Percentiles rank a stretch among this genome's conserved stretches.
phyloP scores from a whole-genome alignment of 768 basidiomycete species.

The Collybia nuda region DNA sequence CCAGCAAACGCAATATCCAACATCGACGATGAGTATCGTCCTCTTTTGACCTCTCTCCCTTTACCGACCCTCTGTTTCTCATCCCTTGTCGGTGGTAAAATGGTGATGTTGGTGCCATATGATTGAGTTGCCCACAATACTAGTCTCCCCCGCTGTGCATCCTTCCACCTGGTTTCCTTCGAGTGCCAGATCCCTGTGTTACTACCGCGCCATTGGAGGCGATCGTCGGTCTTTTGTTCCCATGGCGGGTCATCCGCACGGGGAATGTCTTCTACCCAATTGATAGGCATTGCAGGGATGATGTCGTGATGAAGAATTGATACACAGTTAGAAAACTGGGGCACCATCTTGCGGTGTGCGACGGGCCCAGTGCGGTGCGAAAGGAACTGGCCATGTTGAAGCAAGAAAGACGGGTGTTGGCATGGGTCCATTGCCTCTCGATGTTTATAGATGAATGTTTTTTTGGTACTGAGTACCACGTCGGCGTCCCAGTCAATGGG shows the following conservation, averaged over 20 bases:
- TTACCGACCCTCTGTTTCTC: conserved; percentile 30
- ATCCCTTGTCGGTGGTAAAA: conserved; percentile 28
- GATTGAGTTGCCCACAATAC: conserved; percentile 31
- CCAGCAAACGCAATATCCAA: conserved; percentile 56
- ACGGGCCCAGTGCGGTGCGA: conserved; percentile 44
- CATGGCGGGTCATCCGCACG: conserved; percentile 52
- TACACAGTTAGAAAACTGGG: conserved; percentile 49
- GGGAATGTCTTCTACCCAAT: conserved; percentile 39
- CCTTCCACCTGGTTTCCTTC: conserved; percentile 37
- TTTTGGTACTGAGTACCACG: conserved; percentile 14
- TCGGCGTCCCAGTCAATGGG: conserved; percentile 25
- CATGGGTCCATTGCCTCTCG: conserved; percentile 46
- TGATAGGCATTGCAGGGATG: conserved; percentile 41
- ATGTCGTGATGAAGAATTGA: conserved; percentile 55
- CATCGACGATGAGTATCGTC: conserved; percentile 42
- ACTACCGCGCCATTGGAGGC: conserved; percentile 69
- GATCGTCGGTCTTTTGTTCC: conserved; percentile 55
- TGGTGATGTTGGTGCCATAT: conserved; percentile 25
- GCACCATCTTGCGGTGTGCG: conserved; percentile 39
- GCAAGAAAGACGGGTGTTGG: conserved; percentile 34
- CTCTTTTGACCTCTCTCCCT: conserved; percentile 25
- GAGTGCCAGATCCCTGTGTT: conserved; percentile 64
- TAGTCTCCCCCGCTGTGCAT: conserved; percentile 43
- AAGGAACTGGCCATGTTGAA: conserved; percentile 51
- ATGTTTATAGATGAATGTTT: conserved; percentile 49